Conservation (phyloP, 306 rosid species). For the Purshia tridentata region DNA sequence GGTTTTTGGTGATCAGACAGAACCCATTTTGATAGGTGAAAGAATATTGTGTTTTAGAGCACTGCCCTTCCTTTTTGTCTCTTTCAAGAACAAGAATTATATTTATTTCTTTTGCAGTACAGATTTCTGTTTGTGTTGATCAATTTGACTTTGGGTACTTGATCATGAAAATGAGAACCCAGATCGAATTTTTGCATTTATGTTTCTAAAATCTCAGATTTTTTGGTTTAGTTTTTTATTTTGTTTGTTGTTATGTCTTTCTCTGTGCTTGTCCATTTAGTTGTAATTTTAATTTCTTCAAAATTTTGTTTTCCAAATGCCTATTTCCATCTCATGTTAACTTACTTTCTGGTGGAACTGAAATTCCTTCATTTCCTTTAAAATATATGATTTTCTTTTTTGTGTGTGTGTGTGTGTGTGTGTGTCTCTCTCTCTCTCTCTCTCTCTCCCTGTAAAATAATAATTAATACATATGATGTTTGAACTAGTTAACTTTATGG, state of each 20-base stretch:
- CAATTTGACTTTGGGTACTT: neutral
- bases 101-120: neutral
- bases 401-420: too few relatives aligned
- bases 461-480: neutral
- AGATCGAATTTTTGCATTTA: conserved; percentile 6
- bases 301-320: neutral
- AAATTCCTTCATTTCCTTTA: conserved; percentile 1
- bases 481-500: conserved; percentile 4
- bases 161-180: conserved; percentile 5
- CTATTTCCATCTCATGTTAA: conserved; percentile 1
- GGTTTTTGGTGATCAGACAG: conserved; percentile 55
- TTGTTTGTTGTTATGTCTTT: neutral
- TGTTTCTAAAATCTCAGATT: neutral
- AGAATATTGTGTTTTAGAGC: conserved; percentile 11
- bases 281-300: neutral
- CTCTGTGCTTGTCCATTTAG: neutral
- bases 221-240: neutral
- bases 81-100: neutral
- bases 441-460: conserved; percentile 1
- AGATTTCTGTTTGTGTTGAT: neutral
- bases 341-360: neutral
- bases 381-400: neutral
- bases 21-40: conserved; percentile 44
- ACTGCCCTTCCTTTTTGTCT: neutral
- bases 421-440: neutral